Percentiles rank a stretch among this genome's conserved stretches.
phyloP scores from a whole-genome alignment of 1,139 yeast genomes.

The Candida gigantensis region DNA sequence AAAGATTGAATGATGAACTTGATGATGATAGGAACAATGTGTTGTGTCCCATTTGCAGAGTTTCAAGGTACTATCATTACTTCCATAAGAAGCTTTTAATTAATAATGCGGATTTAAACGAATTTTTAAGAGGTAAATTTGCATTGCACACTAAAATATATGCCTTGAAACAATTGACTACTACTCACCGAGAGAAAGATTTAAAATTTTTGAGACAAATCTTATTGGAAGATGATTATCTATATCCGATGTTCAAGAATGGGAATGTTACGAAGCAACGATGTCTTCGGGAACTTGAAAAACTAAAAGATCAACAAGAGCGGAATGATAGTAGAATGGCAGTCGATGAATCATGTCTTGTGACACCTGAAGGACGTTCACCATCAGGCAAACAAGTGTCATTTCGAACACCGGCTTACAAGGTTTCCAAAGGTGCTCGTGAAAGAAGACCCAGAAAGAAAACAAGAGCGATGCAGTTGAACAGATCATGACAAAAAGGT shows the following conservation, averaged over 20 bases:
- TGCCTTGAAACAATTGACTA: not conserved
- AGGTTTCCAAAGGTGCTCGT: too few species aligned
- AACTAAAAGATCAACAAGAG: too few species aligned
- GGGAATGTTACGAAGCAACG: not conserved
- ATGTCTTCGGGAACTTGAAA: too few species aligned
- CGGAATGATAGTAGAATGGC: too few species aligned
- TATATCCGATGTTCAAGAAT: not conserved
- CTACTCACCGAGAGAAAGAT: constrained; percentile 1
- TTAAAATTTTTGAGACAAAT: not conserved
- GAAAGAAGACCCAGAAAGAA: too few species aligned
- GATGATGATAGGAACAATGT: not conserved
- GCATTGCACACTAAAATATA: not conserved
- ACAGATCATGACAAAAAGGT: too few species aligned
- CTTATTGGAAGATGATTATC: not conserved
- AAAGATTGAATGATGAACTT: constrained; percentile 4
- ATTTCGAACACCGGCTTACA: too few species aligned
- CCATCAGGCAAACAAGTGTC: too few species aligned
- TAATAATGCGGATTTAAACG: not conserved
- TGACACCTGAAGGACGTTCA: too few species aligned
- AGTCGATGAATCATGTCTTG: too few species aligned
- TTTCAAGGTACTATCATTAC: not conserved
- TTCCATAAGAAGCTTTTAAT: not conserved
- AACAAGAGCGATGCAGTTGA: too few species aligned
- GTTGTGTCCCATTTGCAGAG: constrained; percentile 6
- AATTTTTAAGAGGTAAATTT: not conserved